Percentiles rank a stretch among this genome's conserved stretches.
Evolutionary conservation across 139 green algal species (phyloP).

Genomic region (Nannochloris sp.): DNA sequence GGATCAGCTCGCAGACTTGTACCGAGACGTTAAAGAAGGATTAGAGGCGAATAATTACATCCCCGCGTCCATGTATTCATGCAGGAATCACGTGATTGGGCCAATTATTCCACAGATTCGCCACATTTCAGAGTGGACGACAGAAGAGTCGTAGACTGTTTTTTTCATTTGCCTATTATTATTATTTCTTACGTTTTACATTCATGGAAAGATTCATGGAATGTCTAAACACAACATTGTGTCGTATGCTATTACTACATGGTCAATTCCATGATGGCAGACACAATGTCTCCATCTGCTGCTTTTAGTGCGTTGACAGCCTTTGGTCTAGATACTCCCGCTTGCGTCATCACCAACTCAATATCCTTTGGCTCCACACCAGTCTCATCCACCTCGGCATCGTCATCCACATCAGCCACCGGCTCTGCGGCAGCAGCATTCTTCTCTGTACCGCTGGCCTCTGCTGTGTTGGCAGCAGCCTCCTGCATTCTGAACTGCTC

Average conservation of each 20-base stretch:
- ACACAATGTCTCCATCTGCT: conserved; percentile 91
- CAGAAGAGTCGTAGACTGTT: not conserved
- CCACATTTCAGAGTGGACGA: conserved; percentile 1
- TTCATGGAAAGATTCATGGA: conserved; percentile 1
- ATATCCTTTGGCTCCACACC: conserved; percentile 98
- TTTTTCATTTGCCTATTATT: not conserved
- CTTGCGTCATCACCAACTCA: conserved; percentile 98
- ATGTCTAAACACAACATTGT: not conserved
- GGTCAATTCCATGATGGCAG: conserved; percentile 93
- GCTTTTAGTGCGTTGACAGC: conserved; percentile 90
- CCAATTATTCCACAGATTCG: conserved; percentile 10
- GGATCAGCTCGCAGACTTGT: conserved; percentile 33
- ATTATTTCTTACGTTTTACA: not conserved
- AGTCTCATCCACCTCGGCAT: conserved; percentile 83
- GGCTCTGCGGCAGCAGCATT: conserved; percentile 20
- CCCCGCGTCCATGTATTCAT: conserved; percentile 26
- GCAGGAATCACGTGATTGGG: conserved; percentile 19
- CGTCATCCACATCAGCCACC: conserved; percentile 64
- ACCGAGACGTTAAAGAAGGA: conserved; percentile 24
- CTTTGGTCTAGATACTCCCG: conserved; percentile 75
- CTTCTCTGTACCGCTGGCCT: conserved; percentile 1
- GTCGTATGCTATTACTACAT: not conserved
- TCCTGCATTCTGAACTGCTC: conserved; percentile 71
- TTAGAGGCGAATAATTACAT: conserved; percentile 23
- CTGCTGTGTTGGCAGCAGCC: conserved; percentile 4